Conservation (phyloP, 202 grass and related monocot genomes). For the Setaria italica region DNA sequence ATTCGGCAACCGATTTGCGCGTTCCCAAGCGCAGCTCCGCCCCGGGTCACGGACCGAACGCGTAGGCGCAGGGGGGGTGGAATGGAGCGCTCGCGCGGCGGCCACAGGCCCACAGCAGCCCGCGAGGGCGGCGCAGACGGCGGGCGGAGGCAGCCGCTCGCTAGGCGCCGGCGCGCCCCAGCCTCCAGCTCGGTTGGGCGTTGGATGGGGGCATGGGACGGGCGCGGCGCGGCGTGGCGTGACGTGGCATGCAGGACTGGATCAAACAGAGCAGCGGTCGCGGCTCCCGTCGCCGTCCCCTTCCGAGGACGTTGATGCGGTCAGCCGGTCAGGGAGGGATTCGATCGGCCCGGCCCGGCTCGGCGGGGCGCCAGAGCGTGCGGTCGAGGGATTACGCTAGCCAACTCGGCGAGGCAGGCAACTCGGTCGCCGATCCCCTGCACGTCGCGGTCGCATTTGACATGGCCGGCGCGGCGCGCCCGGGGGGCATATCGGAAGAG, state of each 20-base stretch:
- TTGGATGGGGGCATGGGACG: not conserved
- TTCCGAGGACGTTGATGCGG: slow-evolving; percentile 32
- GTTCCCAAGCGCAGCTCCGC: not conserved
- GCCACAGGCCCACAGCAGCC: no score
- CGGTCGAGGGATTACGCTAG: not conserved
- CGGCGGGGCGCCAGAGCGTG: not conserved
- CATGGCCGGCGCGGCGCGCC: no score
- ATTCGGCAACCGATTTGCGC: not conserved
- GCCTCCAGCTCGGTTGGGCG: not conserved
- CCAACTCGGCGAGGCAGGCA: no score
- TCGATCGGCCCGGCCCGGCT: no score
- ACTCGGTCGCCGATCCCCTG: no score
- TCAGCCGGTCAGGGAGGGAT: not conserved
- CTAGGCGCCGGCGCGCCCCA: not conserved
- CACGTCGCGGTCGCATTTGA: no score
- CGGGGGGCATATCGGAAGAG: no score
- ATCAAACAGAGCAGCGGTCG: slow-evolving; percentile 16
- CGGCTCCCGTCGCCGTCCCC: not conserved
- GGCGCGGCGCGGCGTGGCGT: not conserved
- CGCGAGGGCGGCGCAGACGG: no score
- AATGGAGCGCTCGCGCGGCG: no score
- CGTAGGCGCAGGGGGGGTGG: no score
- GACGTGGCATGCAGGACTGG: slow-evolving; percentile 8
- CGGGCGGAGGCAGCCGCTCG: no score
- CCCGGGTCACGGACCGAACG: no score